phyloP scores from a whole-genome alignment of 139 green algal species.

The Desmodesmus armatus region DNA sequence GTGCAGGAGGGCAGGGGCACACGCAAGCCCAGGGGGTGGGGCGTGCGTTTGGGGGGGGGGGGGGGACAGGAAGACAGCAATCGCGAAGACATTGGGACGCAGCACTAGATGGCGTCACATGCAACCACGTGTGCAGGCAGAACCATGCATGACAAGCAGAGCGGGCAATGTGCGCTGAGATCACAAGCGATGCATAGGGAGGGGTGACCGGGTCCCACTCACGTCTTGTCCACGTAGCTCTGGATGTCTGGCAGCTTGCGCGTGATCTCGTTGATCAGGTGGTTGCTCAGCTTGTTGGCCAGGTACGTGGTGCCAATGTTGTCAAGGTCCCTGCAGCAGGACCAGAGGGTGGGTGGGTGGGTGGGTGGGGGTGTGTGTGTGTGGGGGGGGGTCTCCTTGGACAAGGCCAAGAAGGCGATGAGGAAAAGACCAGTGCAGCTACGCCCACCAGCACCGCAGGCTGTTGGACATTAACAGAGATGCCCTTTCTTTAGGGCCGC shows the following conservation, averaged over 20 bases:
- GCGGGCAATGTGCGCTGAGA: background rate
- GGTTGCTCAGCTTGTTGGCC: constrained; percentile 79
- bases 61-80: background rate
- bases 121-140: no score
- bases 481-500: no score
- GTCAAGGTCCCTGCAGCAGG: constrained; percentile 52
- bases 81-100: no score
- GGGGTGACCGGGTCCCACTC: background rate
- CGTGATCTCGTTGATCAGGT: constrained; percentile 86
- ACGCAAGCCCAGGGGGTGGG: no score
- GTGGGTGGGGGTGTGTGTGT: no score
- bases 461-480: no score
- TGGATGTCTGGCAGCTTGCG: constrained; percentile 90
- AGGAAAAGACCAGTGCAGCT: no score
- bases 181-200: background rate
- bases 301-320: constrained; percentile 81
- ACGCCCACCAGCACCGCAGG: no score
- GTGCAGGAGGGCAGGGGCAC: background rate
- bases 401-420: background rate
- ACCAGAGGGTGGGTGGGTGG: no score
- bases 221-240: constrained; percentile 74
- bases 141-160: background rate
- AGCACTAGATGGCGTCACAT: no score
- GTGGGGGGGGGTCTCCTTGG: no score
- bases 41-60: no score